Percentiles rank a stretch among this genome's conserved stretches.
Evolutionary conservation across 2,329 filamentous ascomycete species (phyloP).

Genomic region (Xylaria multiplex): DNA sequence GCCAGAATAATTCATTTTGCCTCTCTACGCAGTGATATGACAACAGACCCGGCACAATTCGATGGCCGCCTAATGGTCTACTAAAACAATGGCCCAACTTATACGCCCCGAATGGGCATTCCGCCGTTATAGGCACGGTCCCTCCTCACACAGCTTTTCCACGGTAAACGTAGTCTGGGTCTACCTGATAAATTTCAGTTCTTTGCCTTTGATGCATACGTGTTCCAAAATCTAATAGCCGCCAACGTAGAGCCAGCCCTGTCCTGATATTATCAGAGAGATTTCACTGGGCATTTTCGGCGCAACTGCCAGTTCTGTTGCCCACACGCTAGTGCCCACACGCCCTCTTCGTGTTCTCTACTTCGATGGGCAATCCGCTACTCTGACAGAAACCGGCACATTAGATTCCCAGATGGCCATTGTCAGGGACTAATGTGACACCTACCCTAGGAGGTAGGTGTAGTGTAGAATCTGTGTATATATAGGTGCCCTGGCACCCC

Average conservation of each 20-base stretch:
- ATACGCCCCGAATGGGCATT: constrained; percentile 13
- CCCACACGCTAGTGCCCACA: constrained; percentile 6
- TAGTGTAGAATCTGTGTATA: too few relatives aligned
- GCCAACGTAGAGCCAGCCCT: neutral
- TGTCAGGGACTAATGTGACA: too few relatives aligned
- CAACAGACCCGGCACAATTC: too few relatives aligned
- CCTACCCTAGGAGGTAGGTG: too few relatives aligned
- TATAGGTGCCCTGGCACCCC: too few relatives aligned
- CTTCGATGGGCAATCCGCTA: constrained; percentile 21
- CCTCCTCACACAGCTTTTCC: constrained; percentile 14
- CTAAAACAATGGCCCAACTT: constrained; percentile 23
- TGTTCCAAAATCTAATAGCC: neutral
- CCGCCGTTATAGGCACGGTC: constrained; percentile 13
- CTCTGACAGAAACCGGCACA: constrained; percentile 14
- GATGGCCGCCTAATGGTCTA: neutral
- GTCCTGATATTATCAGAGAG: constrained; percentile 1
- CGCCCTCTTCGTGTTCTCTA: constrained; percentile 18
- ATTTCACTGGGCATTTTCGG: constrained; percentile 24
- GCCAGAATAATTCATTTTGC: too few relatives aligned
- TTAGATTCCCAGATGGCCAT: constrained; percentile 24
- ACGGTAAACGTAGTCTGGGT: constrained; percentile 14
- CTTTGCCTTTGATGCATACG: constrained; percentile 25
- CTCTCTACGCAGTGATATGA: too few relatives aligned
- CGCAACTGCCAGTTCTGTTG: constrained; percentile 7
- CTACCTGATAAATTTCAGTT: constrained; percentile 15